Percentiles rank a stretch among this genome's conserved stretches.
Conservation (phyloP, 108 stramenopile species). For the Stephanodiscus triporus region DNA sequence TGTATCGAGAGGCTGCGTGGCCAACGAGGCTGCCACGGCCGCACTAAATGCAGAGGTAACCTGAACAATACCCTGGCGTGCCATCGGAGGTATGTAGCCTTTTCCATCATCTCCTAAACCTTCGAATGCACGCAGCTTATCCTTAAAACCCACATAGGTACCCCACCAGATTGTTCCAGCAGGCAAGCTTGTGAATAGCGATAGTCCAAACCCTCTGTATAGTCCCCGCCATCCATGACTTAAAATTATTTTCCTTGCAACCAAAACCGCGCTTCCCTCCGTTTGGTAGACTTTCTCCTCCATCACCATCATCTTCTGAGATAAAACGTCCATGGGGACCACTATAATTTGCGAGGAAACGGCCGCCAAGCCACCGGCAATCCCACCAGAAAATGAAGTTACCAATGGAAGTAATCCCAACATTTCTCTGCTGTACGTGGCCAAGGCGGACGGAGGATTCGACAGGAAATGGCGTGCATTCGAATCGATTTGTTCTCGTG, state of each 20-base stretch:
- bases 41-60: constrained; percentile 53
- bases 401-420: constrained; percentile 33
- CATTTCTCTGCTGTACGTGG: constrained; percentile 20
- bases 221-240: constrained; percentile 44
- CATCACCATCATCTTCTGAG: constrained; percentile 61
- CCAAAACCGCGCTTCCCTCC: constrained; percentile 36
- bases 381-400: constrained; percentile 49
- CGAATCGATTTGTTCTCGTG: constrained; percentile 39
- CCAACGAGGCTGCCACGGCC: constrained; percentile 38
- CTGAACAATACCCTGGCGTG: constrained; percentile 43
- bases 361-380: constrained; percentile 63
- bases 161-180: constrained; percentile 64
- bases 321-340: constrained; percentile 68
- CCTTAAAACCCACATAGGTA: constrained; percentile 49
- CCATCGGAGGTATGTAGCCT: constrained; percentile 16
- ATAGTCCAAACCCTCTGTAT: constrained; percentile 58
- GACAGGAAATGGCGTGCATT: constrained; percentile 29
- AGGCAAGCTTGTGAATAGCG: constrained; percentile 55
- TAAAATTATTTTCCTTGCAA: constrained; percentile 31
- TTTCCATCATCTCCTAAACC: background rate
- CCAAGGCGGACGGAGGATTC: constrained; percentile 32
- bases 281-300: constrained; percentile 20
- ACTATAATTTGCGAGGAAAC: constrained; percentile 55
- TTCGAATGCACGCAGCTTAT: constrained; percentile 28
- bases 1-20: constrained; percentile 57